phyloP scores from a whole-genome alignment of 768 basidiomycete species.

The Boletus patriciae region DNA sequence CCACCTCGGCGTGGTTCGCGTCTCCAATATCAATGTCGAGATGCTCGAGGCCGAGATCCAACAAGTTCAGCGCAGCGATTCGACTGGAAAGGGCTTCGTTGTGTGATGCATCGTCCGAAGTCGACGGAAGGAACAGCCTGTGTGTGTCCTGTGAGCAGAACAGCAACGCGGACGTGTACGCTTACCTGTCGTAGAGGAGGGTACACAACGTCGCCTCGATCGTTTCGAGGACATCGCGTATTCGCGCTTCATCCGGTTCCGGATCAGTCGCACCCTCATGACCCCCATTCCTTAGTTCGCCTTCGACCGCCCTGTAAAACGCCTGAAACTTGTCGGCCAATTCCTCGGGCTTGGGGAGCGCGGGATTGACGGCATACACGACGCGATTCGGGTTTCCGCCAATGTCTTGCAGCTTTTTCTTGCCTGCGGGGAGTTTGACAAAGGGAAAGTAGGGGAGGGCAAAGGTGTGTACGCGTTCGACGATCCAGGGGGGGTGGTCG shows the following conservation, averaged over 20 bases:
- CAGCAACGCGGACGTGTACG: too few relatives aligned
- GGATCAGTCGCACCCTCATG: constrained; percentile 13
- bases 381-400: constrained; percentile 22
- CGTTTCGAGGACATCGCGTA: constrained; percentile 63
- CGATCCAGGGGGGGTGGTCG: constrained; percentile 54
- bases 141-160: not conserved
- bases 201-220: constrained; percentile 73
- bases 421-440: constrained; percentile 36
- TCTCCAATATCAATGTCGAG: constrained; percentile 78
- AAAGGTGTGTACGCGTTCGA: constrained; percentile 58
- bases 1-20: constrained; percentile 48
- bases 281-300: constrained; percentile 48
- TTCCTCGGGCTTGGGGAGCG: constrained; percentile 50
- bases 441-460: constrained; percentile 59
- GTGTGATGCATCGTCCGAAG: constrained; percentile 77
- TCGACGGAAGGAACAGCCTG: constrained; percentile 77
- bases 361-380: constrained; percentile 42
- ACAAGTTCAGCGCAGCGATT: constrained; percentile 86
- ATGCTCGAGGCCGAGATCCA: constrained; percentile 86
- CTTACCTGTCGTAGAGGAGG: constrained; percentile 82
- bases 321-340: constrained; percentile 59
- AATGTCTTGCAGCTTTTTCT: constrained; percentile 35
- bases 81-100: constrained; percentile 88
- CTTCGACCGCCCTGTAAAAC: constrained; percentile 67
- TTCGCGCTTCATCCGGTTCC: constrained; percentile 41